phyloP scores from a whole-genome alignment of 2,329 filamentous ascomycete species.

The Botrytis porri region DNA sequence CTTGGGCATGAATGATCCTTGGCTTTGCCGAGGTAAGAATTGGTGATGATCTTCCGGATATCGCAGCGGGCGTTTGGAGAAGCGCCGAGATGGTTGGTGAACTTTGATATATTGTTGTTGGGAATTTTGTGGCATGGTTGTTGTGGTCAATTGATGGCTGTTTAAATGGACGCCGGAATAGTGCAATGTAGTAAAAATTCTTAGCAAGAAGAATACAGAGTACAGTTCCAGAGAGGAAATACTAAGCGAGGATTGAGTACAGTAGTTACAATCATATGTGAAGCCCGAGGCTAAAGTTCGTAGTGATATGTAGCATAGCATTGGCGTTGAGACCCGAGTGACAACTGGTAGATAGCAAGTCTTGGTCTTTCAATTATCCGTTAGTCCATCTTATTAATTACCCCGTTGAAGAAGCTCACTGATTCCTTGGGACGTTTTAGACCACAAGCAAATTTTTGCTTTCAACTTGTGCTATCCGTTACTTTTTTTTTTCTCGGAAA shows the following conservation, averaged over 20 bases:
- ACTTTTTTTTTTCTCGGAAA: neutral
- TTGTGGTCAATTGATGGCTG: neutral
- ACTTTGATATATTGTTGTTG: neutral
- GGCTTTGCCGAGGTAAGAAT: neutral
- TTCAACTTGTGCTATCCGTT: neutral
- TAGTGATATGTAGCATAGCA: neutral
- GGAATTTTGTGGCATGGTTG: neutral
- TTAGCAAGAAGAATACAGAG: neutral
- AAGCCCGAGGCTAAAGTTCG: neutral
- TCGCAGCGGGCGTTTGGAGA: neutral
- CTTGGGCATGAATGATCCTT: neutral
- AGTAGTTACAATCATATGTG: neutral
- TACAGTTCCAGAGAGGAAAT: neutral
- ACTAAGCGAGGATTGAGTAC: neutral
- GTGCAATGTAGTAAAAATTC: no score
- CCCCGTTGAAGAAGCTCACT: neutral
- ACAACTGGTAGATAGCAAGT: neutral
- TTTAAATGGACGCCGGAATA: neutral
- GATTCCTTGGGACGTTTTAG: neutral
- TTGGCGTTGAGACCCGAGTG: conserved; percentile 9
- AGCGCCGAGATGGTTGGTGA: neutral
- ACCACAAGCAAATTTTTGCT: neutral
- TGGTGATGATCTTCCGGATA: neutral
- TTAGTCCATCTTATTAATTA: neutral
- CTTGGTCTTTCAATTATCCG: neutral